A percentile compares a stretch with the other conserved stretches of the same genome.
Evolutionary conservation across 495 filamentous ascomycete species (phyloP).

Genomic region (Cenococcum geophilum): DNA sequence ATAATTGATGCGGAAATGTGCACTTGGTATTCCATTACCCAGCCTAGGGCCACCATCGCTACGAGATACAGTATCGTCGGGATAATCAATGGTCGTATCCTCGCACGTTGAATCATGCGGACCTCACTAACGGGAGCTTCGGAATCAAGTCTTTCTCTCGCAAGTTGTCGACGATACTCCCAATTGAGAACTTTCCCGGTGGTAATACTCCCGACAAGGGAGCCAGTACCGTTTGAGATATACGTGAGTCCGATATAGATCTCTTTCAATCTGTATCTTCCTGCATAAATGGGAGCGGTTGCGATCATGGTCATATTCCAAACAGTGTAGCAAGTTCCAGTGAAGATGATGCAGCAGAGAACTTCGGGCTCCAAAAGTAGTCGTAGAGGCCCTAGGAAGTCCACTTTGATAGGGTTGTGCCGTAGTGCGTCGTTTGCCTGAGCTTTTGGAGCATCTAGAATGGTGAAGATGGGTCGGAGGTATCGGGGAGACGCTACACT

Average conservation of each 20-base stretch:
- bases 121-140: too few species aligned
- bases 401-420: conserved; percentile 32
- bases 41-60: too few species aligned
- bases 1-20: too few species aligned
- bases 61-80: too few species aligned
- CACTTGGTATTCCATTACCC: too few species aligned
- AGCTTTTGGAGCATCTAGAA: conserved; percentile 32
- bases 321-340: conserved; percentile 47
- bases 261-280: conserved; percentile 41
- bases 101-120: too few species aligned
- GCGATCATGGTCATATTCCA: conserved; percentile 54
- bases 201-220: too few species aligned
- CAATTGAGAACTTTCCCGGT: too few species aligned
- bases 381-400: conserved; percentile 41
- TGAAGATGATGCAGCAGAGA: conserved; percentile 42
- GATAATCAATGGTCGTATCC: too few species aligned
- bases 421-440: too few species aligned
- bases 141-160: too few species aligned
- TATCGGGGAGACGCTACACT: conserved; percentile 30
- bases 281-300: conserved; percentile 47
- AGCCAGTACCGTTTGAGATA: conserved; percentile 47
- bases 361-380: conserved; percentile 24
- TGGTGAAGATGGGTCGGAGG: conserved; percentile 36
- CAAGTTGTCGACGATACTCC: too few species aligned
- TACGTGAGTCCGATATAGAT: conserved; percentile 48